Percentiles rank a stretch among this genome's conserved stretches.
These are phyloP conservation scores for Tirmania nivea DNA, from an alignment of 495 filamentous ascomycete species.

Conservation along the genomic window DNA sequence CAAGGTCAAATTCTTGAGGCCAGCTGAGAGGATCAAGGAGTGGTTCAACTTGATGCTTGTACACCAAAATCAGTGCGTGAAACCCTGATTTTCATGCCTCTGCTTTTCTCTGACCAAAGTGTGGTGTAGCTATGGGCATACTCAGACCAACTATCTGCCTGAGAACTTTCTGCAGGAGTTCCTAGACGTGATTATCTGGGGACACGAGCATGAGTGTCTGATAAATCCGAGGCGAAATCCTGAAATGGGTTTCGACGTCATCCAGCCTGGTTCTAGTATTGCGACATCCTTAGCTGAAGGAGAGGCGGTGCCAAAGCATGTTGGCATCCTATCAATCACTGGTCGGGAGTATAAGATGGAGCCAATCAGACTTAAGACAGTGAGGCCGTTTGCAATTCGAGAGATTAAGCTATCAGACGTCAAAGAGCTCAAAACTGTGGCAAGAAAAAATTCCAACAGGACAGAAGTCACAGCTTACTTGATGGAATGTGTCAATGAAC, in stretches of 20 bases:
- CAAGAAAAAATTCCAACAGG: conserved; percentile 61
- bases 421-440: conserved; percentile 50
- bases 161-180: conserved; percentile 89
- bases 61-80: conserved; percentile 67
- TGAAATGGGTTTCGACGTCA: conserved; percentile 78
- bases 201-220: conserved; percentile 91
- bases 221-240: conserved; percentile 65
- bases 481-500: conserved; percentile 50
- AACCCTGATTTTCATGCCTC: not conserved
- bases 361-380: conserved; percentile 61
- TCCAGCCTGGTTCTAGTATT: conserved; percentile 91
- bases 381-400: conserved; percentile 71
- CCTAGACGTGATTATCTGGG: conserved; percentile 83
- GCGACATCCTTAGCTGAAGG: conserved; percentile 80
- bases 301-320: conserved; percentile 80
- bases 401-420: conserved; percentile 65
- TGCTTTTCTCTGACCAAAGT: not conserved
- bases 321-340: conserved; percentile 62
- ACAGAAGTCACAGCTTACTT: conserved; percentile 57
- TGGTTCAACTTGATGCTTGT: conserved; percentile 96
- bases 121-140: conserved; percentile 43
- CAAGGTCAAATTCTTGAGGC: conserved; percentile 82
- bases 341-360: conserved; percentile 67
- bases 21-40: conserved; percentile 57
- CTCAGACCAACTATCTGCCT: conserved; percentile 70